Percentiles rank a stretch among this genome's conserved stretches.
Conservation (phyloP, 345 rosid species). For the Raphanus sativus region DNA sequence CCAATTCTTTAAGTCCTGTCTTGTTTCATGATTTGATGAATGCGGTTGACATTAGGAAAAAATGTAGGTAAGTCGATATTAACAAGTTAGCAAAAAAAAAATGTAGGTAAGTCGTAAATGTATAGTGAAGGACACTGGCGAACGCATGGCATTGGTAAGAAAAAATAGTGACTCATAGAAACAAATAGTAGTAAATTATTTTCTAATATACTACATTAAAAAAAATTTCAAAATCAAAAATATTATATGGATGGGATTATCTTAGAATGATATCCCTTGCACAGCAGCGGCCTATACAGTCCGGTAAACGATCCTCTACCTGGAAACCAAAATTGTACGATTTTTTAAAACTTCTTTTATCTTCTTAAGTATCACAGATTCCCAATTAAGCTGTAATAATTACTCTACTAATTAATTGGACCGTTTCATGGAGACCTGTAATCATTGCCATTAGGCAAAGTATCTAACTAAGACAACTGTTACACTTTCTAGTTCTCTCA, state of each 20-base stretch:
- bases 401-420: constrained; percentile 1
- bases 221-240: neutral
- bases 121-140: neutral
- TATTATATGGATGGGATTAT: neutral
- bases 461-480: constrained; percentile 16
- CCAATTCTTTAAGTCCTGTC: neutral
- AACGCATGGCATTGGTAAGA: neutral
- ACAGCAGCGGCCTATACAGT: neutral
- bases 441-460: neutral
- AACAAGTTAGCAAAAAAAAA: too few relatives aligned
- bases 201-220: neutral
- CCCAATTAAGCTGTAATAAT: constrained; percentile 9
- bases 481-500: constrained; percentile 25
- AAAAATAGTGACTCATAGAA: neutral
- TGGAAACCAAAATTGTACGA: neutral
- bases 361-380: neutral
- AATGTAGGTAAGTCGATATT: neutral
- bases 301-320: neutral
- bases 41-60: neutral
- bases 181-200: neutral
- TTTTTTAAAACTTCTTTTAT: neutral
- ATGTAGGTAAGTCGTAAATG: neutral
- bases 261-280: neutral
- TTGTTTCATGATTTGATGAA: neutral
- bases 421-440: constrained; percentile 20